phyloP scores from a whole-genome alignment of 495 filamentous ascomycete species.

The Geoglossum glabrum region DNA sequence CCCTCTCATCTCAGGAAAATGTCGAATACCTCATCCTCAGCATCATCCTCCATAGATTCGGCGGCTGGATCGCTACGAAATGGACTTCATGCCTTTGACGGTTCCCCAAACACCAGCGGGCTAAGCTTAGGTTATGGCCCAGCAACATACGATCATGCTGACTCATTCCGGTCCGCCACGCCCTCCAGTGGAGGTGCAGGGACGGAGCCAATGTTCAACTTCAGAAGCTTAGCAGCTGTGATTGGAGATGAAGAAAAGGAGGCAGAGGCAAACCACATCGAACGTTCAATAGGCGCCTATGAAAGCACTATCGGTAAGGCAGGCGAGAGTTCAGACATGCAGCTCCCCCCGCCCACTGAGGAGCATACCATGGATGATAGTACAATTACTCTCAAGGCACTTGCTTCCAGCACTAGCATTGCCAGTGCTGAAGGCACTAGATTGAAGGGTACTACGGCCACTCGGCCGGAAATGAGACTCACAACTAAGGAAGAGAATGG shows the following conservation, averaged over 20 bases:
- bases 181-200: slow-evolving; percentile 29
- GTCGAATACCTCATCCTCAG: slow-evolving; percentile 56
- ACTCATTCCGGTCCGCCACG: background rate
- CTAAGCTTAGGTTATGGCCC: slow-evolving; percentile 11
- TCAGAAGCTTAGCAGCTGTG: slow-evolving; percentile 68
- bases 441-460: background rate
- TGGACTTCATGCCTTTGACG: slow-evolving; percentile 11
- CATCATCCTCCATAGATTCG: slow-evolving; percentile 53
- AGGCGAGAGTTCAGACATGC: slow-evolving; percentile 5
- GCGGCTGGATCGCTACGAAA: slow-evolving; percentile 30
- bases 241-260: slow-evolving; percentile 48
- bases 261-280: slow-evolving; percentile 20
- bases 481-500: background rate
- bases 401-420: background rate
- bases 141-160: background rate
- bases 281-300: slow-evolving; percentile 16
- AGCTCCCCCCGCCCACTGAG: background rate
- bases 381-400: background rate
- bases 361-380: background rate
- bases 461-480: background rate
- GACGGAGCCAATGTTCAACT: slow-evolving; percentile 74
- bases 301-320: background rate
- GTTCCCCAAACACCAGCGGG: slow-evolving; percentile 19
- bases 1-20: slow-evolving; percentile 58
- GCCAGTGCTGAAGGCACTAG: background rate